Evolutionary conservation across 2,329 filamentous ascomycete genomes (phyloP), one percentile per base, ranked within the genome.

Genomic region (Thelonectria rubi): DNA sequence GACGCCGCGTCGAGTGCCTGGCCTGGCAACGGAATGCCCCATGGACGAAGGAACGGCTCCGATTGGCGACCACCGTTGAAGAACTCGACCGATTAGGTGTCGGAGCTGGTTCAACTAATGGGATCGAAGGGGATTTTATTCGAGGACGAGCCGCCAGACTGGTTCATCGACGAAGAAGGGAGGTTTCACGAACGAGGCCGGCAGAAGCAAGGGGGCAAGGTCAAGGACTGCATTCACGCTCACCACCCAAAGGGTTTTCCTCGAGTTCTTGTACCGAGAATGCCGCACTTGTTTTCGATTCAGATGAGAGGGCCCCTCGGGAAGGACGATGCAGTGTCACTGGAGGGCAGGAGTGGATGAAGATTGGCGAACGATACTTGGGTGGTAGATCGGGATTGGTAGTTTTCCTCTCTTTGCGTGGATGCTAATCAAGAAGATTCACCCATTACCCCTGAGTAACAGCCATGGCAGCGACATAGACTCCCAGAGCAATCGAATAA

Each of bases 161-260:
- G 69, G 68, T 68, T 69, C 53, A 59, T 71, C 26, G 69, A 69
- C 7, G 65, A 67, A 5, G 55, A 45, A 5, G 69, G 69, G 7
- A 56, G 56, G 43, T 71, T 71, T 48, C 67, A 59, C 21, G 58
- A 68, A 32, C 45, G 48, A 15, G 69, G 68, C 2, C 61, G 69
- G 15, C 40, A 32, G 17, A 24, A 30, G 12, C 10, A 40, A 24
- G 34, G 55, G 47, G 17, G 20, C 8, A 42, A 20, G 24, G 59
- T 70, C 17, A 30, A 46, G 24, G 60, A 70, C 18, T 61, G 47
- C 6, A 64, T 69, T 15, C 26, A 55, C 5, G 62, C 64, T 3
- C 24, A 54, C 12, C 21, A 30, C 14, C 17, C 8, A 53, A 34
- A 48, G 11, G 11, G 53, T 50, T 3, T 55, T 7, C 58, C 51